A percentile compares a stretch with the other conserved stretches of the same genome.
phyloP scores from a whole-genome alignment of 2,329 filamentous ascomycete genomes.

The Neopestalotiopsis sp. region DNA sequence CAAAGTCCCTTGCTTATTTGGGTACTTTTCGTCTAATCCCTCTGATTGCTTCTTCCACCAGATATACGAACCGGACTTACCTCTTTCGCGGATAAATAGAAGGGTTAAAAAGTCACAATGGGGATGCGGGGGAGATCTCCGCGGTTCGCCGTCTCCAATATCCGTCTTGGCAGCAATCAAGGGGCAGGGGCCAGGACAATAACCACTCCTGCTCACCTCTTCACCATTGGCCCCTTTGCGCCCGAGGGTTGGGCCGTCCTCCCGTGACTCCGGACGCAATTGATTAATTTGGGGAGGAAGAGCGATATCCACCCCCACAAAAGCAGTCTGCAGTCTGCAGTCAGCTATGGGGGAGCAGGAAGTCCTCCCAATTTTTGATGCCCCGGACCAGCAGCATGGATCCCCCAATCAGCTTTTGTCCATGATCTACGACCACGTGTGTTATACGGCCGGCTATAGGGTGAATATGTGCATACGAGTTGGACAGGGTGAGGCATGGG shows the following conservation, averaged over 20 bases:
- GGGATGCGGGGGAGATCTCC: not conserved
- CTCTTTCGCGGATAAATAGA: conserved; percentile 2
- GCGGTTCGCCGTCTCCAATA: conserved; percentile 2
- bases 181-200: not conserved
- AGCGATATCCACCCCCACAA: not conserved
- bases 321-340: too few relatives aligned
- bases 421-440: not conserved
- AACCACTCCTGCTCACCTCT: not conserved
- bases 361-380: not conserved
- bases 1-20: not conserved
- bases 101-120: not conserved
- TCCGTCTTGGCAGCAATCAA: conserved; percentile 13
- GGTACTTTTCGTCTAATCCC: not conserved
- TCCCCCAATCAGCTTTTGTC: not conserved
- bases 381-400: not conserved
- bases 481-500: not conserved
- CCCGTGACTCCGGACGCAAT: conserved; percentile 1
- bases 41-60: not conserved
- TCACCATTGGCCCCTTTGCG: conserved; percentile 1
- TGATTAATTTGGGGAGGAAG: not conserved
- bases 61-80: not conserved
- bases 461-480: not conserved
- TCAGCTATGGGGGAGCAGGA: not conserved
- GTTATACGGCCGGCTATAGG: not conserved
- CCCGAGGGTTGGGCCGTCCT: not conserved